Conservation (phyloP, 1,284 basidiomycete genomes). For the Leccinum proliferum region DNA sequence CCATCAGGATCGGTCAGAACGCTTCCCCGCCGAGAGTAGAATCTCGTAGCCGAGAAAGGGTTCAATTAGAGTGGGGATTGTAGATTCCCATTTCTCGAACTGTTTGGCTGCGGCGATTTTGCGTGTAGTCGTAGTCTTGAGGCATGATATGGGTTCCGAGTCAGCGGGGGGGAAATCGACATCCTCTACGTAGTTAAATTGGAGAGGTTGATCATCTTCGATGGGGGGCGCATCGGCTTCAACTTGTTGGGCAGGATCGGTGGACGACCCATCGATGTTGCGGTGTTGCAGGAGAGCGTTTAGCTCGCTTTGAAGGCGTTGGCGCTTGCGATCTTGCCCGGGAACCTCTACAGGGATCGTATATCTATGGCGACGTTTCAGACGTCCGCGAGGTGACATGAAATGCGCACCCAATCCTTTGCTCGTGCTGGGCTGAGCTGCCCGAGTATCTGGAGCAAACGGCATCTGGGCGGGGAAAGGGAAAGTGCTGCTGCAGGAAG, state of each 20-base stretch:
- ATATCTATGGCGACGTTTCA: neutral
- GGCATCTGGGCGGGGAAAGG: neutral
- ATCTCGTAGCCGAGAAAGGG: neutral
- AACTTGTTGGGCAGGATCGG: neutral
- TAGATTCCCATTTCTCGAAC: neutral
- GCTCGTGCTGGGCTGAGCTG: neutral
- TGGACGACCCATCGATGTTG: neutral
- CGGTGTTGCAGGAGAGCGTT: neutral
- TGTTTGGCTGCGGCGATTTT: neutral
- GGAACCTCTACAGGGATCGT: neutral
- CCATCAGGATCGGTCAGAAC: too few relatives aligned
- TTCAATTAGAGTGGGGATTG: neutral
- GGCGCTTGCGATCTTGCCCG: neutral
- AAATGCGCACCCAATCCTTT: neutral
- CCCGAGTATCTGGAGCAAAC: neutral
- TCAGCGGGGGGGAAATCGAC: neutral
- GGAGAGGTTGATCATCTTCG: neutral
- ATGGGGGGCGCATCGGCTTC: neutral
- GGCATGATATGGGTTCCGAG: neutral
- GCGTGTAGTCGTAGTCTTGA: neutral
- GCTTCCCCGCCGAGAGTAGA: too few relatives aligned
- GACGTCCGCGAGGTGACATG: neutral
- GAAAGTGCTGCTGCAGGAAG: too few relatives aligned
- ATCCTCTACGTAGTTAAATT: neutral
- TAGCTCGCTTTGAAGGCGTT: neutral